Conservation (phyloP, 169 alveolate species). For the Perkinsus chesapeaki region DNA sequence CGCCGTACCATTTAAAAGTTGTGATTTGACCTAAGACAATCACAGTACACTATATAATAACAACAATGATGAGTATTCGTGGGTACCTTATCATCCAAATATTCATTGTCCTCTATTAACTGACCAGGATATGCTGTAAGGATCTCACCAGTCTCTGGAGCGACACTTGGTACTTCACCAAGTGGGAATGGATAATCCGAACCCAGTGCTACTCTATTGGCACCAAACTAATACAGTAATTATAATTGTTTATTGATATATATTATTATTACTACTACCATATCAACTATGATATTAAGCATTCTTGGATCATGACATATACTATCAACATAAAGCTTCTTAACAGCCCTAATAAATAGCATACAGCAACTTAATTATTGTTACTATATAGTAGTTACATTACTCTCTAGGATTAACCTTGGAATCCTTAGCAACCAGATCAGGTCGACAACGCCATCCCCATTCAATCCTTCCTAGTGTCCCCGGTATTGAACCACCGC, state of each 20-base stretch:
- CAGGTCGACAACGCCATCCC: constrained; percentile 15
- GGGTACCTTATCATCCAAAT: neutral
- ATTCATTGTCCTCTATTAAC: neutral
- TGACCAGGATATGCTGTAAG: neutral
- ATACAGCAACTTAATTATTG: neutral
- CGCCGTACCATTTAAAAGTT: neutral
- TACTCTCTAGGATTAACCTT: neutral
- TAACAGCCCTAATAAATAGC: neutral
- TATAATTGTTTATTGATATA: neutral
- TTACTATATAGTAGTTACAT: neutral
- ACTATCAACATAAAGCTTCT: neutral
- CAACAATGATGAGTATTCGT: neutral
- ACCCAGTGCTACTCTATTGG: neutral
- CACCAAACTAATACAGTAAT: neutral
- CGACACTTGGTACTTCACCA: constrained; percentile 4
- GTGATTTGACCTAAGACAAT: neutral
- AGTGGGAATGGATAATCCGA: constrained; percentile 12
- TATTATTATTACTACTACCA: neutral
- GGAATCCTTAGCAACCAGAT: constrained; percentile 3
- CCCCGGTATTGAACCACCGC: constrained; percentile 9
- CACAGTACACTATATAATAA: neutral
- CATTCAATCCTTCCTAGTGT: constrained; percentile 10
- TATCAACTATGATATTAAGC: neutral
- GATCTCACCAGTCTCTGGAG: neutral
- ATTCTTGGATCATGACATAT: neutral